These are phyloP conservation scores for Mycena metata DNA, from an alignment of 768 basidiomycete species.

Conservation along the genomic window DNA sequence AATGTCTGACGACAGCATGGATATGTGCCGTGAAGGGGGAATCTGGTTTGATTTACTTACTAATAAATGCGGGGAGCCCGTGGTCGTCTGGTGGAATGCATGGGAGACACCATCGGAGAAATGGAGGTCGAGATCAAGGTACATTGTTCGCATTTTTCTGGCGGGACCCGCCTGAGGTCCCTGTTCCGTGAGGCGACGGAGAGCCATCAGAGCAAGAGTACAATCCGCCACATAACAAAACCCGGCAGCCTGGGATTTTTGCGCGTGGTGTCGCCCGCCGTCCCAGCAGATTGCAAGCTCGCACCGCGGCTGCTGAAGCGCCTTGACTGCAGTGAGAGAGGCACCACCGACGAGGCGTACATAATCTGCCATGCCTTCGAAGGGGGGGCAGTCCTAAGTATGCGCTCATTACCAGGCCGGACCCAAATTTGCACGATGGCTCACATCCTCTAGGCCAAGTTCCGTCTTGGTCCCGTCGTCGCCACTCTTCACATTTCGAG, in stretches of 20 bases:
- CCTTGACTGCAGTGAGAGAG: slow-evolving; percentile 77
- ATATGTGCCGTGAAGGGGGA: too few species aligned
- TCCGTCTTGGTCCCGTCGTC: slow-evolving; percentile 46
- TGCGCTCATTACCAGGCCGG: neutral
- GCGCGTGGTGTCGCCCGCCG: slow-evolving; percentile 92
- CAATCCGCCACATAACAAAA: slow-evolving; percentile 97
- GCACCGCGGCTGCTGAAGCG: slow-evolving; percentile 63
- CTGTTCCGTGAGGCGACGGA: slow-evolving; percentile 50
- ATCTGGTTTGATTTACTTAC: slow-evolving; percentile 46
- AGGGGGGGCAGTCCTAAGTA: slow-evolving; percentile 81
- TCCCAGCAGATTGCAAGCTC: slow-evolving; percentile 90
- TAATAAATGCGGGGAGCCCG: slow-evolving; percentile 59
- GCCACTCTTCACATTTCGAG: slow-evolving; percentile 43
- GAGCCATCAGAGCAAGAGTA: slow-evolving; percentile 81
- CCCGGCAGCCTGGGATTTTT: slow-evolving; percentile 82
- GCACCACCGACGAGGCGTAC: slow-evolving; percentile 82
- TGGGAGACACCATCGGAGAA: slow-evolving; percentile 91
- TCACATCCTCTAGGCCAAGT: slow-evolving; percentile 74
- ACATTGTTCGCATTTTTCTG: slow-evolving; percentile 78
- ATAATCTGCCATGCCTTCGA: slow-evolving; percentile 77
- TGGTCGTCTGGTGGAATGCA: slow-evolving; percentile 68
- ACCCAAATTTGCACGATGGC: slow-evolving; percentile 21
- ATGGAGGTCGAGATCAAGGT: slow-evolving; percentile 93
- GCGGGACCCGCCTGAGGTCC: slow-evolving; percentile 11
- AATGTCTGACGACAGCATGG: slow-evolving; percentile 65